A percentile compares a stretch with the other conserved stretches of the same genome.
These are phyloP conservation scores for Flaveria brownii DNA, from an alignment of 129 eudicot genomes.

Conservation along the genomic window DNA sequence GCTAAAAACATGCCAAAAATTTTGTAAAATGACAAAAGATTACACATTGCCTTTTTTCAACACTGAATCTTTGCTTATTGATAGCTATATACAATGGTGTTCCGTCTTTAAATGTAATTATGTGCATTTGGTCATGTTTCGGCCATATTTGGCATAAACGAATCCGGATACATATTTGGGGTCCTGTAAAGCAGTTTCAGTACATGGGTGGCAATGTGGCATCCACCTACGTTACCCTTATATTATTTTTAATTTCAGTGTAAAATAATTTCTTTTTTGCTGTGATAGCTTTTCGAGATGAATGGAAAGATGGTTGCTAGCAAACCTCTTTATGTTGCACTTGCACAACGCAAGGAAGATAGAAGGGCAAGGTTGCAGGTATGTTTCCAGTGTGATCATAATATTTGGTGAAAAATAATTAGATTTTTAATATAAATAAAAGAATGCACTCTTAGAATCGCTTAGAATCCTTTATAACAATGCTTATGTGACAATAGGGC, in stretches of 20 bases:
- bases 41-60: background rate
- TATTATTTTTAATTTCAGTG: background rate
- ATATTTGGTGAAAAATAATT: too few species aligned
- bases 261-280: conserved; percentile 2
- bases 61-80: background rate
- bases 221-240: background rate
- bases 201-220: background rate
- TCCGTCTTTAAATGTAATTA: background rate
- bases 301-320: conserved; percentile 75
- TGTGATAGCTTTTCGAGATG: conserved; percentile 63
- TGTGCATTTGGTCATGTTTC: background rate
- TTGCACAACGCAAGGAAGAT: conserved; percentile 84
- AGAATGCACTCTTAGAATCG: too few species aligned
- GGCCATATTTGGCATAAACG: background rate
- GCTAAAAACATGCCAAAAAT: background rate
- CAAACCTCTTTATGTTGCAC: conserved; percentile 82
- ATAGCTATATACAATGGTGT: background rate
- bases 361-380: conserved; percentile 82
- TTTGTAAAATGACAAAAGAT: too few species aligned
- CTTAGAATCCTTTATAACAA: too few species aligned
- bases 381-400: background rate
- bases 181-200: background rate
- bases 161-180: background rate
- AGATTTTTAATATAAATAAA: too few species aligned
- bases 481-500: too few species aligned